These are phyloP conservation scores for Ustilago loliicola DNA, from an alignment of 1,284 basidiomycete species.

Conservation along the genomic window DNA sequence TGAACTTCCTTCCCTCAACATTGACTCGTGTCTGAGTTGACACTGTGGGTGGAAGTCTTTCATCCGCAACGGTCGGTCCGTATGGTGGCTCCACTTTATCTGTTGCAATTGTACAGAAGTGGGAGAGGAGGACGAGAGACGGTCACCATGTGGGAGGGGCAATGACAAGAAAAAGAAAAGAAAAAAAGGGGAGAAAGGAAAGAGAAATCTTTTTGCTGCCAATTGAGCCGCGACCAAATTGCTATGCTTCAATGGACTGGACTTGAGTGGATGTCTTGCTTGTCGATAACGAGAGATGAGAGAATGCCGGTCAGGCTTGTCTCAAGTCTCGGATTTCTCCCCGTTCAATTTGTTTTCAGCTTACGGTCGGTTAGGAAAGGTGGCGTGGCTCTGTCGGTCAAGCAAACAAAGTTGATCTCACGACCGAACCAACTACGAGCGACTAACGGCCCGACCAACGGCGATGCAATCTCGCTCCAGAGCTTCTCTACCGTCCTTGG, in stretches of 20 bases:
- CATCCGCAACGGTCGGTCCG: background rate
- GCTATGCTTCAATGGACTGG: background rate
- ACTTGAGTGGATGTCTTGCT: background rate
- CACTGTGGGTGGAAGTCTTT: too few relatives aligned
- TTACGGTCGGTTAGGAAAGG: background rate
- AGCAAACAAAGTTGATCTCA: background rate
- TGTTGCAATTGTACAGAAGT: slow-evolving; percentile 2
- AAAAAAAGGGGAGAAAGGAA: background rate
- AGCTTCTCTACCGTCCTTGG: background rate
- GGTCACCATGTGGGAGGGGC: background rate
- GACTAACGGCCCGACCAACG: slow-evolving; percentile 25
- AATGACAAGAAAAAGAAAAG: background rate
- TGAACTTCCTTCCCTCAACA: too few relatives aligned
- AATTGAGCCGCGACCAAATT: slow-evolving; percentile 1
- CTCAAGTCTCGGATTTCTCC: slow-evolving; percentile 8
- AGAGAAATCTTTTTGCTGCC: background rate
- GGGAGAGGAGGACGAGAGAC: slow-evolving; percentile 11
- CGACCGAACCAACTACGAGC: slow-evolving; percentile 27
- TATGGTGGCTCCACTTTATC: background rate
- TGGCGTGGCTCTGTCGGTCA: background rate
- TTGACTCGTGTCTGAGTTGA: too few relatives aligned
- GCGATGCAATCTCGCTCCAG: slow-evolving; percentile 5
- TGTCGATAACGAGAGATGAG: background rate
- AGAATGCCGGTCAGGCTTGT: slow-evolving; percentile 10
- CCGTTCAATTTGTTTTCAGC: background rate